These are phyloP conservation scores for Aspergillus udagawae DNA, from an alignment of 2,329 filamentous ascomycete species.

Conservation along the genomic window DNA sequence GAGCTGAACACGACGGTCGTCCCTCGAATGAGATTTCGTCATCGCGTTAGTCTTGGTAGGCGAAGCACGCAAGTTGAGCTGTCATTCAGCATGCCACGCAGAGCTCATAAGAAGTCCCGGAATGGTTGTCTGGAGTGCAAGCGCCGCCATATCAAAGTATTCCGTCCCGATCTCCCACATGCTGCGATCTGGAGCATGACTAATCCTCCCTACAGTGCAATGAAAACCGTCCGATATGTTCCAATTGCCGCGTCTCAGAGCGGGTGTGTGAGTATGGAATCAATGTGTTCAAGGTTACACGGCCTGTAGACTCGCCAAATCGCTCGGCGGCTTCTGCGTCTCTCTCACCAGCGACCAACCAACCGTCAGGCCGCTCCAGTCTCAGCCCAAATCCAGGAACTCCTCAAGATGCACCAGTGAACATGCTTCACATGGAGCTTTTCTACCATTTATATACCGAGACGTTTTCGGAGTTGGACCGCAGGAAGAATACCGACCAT, in stretches of 20 bases:
- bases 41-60: neutral
- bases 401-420: constrained; percentile 14
- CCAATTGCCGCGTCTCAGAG: constrained; percentile 27
- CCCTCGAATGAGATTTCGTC: neutral
- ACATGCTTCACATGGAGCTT: constrained; percentile 30
- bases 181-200: neutral
- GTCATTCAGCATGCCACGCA: constrained; percentile 12
- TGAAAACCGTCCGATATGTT: constrained; percentile 29
- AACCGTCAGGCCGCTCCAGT: neutral
- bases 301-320: neutral
- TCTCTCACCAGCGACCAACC: neutral
- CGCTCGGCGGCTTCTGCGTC: neutral
- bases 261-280: constrained; percentile 15
- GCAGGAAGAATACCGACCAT: neutral
- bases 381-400: neutral
- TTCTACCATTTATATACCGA: constrained; percentile 22
- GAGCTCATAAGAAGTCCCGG: constrained; percentile 37
- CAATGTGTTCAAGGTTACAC: neutral
- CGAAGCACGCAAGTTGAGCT: neutral
- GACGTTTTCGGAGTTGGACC: constrained; percentile 1
- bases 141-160: constrained; percentile 36
- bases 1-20: neutral
- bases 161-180: neutral
- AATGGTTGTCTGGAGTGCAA: constrained; percentile 38
- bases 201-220: constrained; percentile 25